phyloP scores from a whole-genome alignment of 768 basidiomycete species.

The Sarcodon aspratus region DNA sequence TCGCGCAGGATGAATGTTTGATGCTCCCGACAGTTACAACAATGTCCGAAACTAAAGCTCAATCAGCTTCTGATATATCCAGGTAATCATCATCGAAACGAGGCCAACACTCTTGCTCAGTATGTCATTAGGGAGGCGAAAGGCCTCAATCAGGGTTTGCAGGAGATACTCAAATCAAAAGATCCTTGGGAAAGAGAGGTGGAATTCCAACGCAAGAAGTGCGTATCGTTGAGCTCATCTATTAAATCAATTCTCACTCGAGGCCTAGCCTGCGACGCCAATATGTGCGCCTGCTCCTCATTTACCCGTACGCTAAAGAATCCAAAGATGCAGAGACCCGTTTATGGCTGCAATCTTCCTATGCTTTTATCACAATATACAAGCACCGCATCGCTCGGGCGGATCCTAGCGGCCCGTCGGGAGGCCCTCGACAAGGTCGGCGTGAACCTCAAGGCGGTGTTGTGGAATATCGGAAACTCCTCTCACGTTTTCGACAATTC shows the following conservation, averaged over 20 bases:
- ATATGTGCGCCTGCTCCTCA: conserved; percentile 57
- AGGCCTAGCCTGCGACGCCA: conserved; percentile 52
- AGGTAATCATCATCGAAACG: no score
- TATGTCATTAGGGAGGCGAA: conserved; percentile 58
- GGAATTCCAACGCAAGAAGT: conserved; percentile 83
- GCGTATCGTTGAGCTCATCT: conserved; percentile 18
- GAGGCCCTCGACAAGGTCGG: conserved; percentile 22
- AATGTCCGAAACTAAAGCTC: no score
- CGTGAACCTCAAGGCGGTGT: conserved; percentile 35
- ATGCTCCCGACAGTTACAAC: no score
- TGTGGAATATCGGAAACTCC: conserved; percentile 77
- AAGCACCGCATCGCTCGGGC: conserved; percentile 60
- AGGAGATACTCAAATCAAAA: conserved; percentile 60
- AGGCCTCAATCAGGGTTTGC: conserved; percentile 59
- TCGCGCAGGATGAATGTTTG: no score
- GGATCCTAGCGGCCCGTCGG: conserved; percentile 22
- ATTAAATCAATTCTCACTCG: not conserved
- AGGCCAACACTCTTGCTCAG: no score
- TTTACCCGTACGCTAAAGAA: conserved; percentile 59
- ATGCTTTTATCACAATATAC: conserved; percentile 74
- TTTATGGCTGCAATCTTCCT: conserved; percentile 90
- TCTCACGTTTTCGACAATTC: conserved; percentile 85
- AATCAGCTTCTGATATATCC: no score
- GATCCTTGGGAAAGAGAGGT: conserved; percentile 81
- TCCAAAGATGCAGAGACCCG: conserved; percentile 73